phyloP scores from a whole-genome alignment of 768 basidiomycete species.

The Phlebiopsis gigantea region DNA sequence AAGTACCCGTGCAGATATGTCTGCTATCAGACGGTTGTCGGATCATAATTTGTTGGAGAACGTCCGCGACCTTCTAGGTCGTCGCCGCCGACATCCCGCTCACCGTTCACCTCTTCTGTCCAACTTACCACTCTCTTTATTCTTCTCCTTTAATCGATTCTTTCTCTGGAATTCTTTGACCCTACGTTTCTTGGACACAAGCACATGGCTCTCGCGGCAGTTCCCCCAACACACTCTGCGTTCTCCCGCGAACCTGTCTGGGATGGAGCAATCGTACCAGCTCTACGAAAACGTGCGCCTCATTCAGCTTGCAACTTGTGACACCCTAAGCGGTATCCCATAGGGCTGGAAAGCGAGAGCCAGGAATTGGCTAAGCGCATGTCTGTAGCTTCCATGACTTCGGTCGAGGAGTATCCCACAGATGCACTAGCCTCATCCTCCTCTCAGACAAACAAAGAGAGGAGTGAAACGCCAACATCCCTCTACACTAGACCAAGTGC shows the following conservation, averaged over 20 bases:
- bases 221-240: conserved; percentile 28
- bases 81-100: conserved; percentile 3
- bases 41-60: neutral
- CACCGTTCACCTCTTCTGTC: conserved; percentile 6
- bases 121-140: conserved; percentile 15
- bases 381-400: conserved; percentile 65
- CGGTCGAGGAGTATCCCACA: conserved; percentile 36
- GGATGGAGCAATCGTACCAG: conserved; percentile 81
- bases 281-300: conserved; percentile 64
- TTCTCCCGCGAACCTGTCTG: conserved; percentile 47
- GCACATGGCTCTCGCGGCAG: conserved; percentile 40
- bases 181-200: conserved; percentile 8
- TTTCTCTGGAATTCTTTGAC: conserved; percentile 10
- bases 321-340: conserved; percentile 5
- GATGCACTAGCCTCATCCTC: conserved; percentile 20
- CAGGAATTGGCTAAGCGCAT: conserved; percentile 71
- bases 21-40: neutral
- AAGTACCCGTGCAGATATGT: neutral
- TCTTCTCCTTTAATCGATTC: neutral
- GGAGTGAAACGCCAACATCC: conserved; percentile 15
- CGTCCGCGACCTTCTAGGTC: conserved; percentile 4
- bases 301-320: conserved; percentile 11
- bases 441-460: conserved; percentile 9
- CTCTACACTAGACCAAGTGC: conserved; percentile 31
- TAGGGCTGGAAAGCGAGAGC: conserved; percentile 80